Evolutionary conservation across 192 early-diverging fungal genomes (phyloP), one percentile per base, ranked within the genome.

Genomic region (Coemansia sp.): DNA sequence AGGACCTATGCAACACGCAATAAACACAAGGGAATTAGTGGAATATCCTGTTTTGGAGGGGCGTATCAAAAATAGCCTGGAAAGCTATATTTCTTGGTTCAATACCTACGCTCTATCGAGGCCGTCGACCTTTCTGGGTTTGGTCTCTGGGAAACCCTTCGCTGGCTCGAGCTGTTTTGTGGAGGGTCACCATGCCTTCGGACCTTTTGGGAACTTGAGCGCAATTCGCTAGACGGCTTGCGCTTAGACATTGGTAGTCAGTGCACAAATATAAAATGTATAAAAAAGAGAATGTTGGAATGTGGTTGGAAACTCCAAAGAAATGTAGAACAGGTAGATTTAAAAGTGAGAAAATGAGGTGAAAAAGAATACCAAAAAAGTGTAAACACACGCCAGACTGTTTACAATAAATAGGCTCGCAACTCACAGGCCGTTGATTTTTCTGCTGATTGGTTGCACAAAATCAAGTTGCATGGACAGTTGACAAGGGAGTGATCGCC

Each of bases 101-200:
- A 6, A 31, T 11, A 31, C 24, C 15, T 55, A 55, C 53, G 3
- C 5, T 27, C 27, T 12, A 24, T 55, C 12, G 11, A 6, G 27
- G 4, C 27, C 3, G 24, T 3, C 0, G 27, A 3, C 27, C 15
- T 31, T 5, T 15, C 6, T 0, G 0, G 3, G 1, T n/a, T n/a
- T 13, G 24, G 24, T 3, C 29, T 29, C 27, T 27, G 53, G 22
- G 53, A 55, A 31, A 27, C 27, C 12, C 53, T 55, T 31, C 53
- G 53, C 24, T 16, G 27, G 15, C 12, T 33, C 13, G 27, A 27
- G 11, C 12, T 15, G 13, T 55, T 24, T 22, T 20, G 9, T 0
- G 20, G 49, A 50, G n/a, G 53, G 22, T 31, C 11, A 11, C 13
- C 22, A 12, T 55, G 53, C 53, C 13, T 27, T 31, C 27, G 27